Conservation (phyloP, 257 asterid species). For the Solanum raphanifolium region DNA sequence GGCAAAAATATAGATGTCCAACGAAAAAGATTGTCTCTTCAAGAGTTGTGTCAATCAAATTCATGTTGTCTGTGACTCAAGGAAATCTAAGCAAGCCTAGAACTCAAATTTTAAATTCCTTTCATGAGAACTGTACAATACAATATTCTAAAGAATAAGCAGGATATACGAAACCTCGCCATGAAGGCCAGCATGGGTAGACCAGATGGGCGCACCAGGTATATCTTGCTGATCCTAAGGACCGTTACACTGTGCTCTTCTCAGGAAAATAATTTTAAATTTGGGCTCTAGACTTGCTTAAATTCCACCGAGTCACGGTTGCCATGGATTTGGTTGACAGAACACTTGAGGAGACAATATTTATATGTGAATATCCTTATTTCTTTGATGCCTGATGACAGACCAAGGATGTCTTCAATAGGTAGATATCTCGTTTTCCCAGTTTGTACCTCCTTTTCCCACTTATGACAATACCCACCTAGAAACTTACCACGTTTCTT, state of each 20-base stretch:
- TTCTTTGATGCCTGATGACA: constrained; percentile 20
- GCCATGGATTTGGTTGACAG: not conserved
- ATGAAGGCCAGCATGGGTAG: not conserved
- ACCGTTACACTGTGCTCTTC: not conserved
- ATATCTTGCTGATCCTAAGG: not conserved
- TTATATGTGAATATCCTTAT: not conserved
- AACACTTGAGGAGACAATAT: not conserved
- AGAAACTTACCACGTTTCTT: not conserved
- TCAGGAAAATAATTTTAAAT: not conserved
- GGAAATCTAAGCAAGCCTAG: not conserved
- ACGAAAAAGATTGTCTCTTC: too few species aligned
- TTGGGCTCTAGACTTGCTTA: constrained; percentile 4
- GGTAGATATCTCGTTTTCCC: constrained; percentile 40
- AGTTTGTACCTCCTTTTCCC: constrained; percentile 32
- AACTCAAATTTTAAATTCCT: too few species aligned
- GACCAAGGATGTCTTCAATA: constrained; percentile 35
- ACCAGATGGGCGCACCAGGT: not conserved
- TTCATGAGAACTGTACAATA: not conserved
- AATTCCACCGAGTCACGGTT: not conserved
- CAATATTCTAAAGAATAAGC: too few species aligned
- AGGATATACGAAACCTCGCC: not conserved
- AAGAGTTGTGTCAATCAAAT: not conserved
- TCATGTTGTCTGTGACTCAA: not conserved
- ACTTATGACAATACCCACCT: constrained; percentile 1
- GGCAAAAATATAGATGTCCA: not conserved